Base-by-base conservation (phyloP, 1,139 yeast genomes). In the Blastobotrys buckinghamii region DNA sequence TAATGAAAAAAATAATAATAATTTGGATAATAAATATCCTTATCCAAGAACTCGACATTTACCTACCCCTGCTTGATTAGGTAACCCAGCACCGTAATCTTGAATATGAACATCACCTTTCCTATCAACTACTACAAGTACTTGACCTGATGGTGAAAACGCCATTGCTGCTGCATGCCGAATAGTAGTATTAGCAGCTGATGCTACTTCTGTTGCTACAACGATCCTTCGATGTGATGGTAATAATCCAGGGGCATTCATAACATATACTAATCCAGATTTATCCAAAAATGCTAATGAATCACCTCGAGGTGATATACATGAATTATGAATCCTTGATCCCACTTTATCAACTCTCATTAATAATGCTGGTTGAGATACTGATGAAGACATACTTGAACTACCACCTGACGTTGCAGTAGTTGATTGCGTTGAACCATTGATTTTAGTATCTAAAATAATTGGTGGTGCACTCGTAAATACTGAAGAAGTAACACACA, bases 41-140 rank as follows among this genome's bases (percentile, higher is more conserved):
- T 20, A 29, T 6, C 61, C 54, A 39, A 65, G 53, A 6, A 62
- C 50, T 20, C 69, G 57, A 66, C 94, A 82, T 63, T 84, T 81
- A 16, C 86, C 78, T 12, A 86, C 84, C n/a, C 85, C 89, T n/a
- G 78, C 77, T 57, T 81, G 84, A 55, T 79, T 81, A 1, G 94
- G 92, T 13, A 81, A 67, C 3, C 95, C 96, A 48, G 89, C 90
- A 15, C 95, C 86, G 65, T 88, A 90, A 65, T 90, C 97, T 59
- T 85, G 87, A 22, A 88, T 78, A 56, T 81, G 80, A 45, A 89
- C 70, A 1, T 79, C 67, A 0, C 97, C 97, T 59, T 84, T 86
- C 38, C 96, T 71, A 65, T 90, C 97, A 12, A 88, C 75, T 5
- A 81, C 75, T 56, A 80, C 82, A 19, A 90, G 71, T 53, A 81